phyloP scores from a whole-genome alignment of 768 basidiomycete genomes.

The Xerocomellus amylosporus region DNA sequence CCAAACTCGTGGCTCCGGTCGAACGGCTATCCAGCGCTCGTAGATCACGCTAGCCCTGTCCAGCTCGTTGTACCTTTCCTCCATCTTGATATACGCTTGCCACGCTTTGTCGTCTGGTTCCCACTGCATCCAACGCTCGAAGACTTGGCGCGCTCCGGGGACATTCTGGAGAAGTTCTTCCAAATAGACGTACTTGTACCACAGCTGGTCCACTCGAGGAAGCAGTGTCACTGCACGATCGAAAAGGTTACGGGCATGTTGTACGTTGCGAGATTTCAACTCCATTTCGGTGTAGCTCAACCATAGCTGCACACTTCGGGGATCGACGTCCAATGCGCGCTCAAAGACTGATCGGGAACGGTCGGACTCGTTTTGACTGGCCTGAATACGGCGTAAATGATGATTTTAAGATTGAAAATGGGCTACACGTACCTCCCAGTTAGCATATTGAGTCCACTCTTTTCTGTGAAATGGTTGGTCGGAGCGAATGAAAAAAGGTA shows the following conservation, averaged over 20 bases:
- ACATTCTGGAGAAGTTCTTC: slow-evolving; percentile 97
- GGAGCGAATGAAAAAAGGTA: not conserved
- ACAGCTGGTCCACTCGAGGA: slow-evolving; percentile 93
- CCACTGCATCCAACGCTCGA: slow-evolving; percentile 99
- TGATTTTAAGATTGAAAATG: not conserved
- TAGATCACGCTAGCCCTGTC: slow-evolving; percentile 92
- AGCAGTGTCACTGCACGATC: slow-evolving; percentile 96
- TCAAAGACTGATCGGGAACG: slow-evolving; percentile 95
- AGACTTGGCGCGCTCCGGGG: slow-evolving; percentile 93
- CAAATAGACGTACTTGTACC: slow-evolving; percentile 99
- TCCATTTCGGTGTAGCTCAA: slow-evolving; percentile 96
- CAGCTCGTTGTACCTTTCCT: slow-evolving; percentile 86
- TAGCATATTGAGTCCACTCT: slow-evolving; percentile 85
- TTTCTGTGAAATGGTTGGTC: slow-evolving; percentile 46
- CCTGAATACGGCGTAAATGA: slow-evolving; percentile 41
- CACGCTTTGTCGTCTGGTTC: slow-evolving; percentile 99
- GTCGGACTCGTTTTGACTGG: slow-evolving; percentile 94
- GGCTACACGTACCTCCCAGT: slow-evolving; percentile 65
- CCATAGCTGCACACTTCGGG: slow-evolving; percentile 89
- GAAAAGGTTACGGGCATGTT: slow-evolving; percentile 94
- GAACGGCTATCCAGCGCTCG: slow-evolving; percentile 82
- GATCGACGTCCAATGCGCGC: slow-evolving; percentile 93
- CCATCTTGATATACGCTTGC: slow-evolving; percentile 99
- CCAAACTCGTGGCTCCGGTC: slow-evolving; percentile 77
- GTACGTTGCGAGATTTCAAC: slow-evolving; percentile 94